phyloP scores from a whole-genome alignment of 352 stramenopile species.

The Peronosclerospora sorghi region DNA sequence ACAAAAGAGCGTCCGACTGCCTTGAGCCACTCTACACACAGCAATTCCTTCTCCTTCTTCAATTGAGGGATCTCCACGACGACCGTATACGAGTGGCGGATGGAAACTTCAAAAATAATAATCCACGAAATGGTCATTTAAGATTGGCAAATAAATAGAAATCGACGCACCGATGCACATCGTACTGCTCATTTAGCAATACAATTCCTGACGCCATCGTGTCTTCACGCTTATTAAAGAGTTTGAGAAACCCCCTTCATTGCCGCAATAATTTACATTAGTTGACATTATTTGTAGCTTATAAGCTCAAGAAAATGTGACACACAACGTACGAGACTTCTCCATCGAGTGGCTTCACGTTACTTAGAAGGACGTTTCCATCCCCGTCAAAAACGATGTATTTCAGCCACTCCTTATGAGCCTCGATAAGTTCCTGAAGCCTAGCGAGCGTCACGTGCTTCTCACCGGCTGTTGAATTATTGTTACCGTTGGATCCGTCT shows the following conservation, averaged over 20 bases:
- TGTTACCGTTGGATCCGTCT: slow-evolving; percentile 1
- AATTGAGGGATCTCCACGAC: slow-evolving; percentile 43
- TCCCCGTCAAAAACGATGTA: slow-evolving; percentile 48
- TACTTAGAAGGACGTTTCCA: slow-evolving; percentile 38
- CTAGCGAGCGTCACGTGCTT: slow-evolving; percentile 28
- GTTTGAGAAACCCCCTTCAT: slow-evolving; percentile 33
- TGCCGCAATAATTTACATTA: not conserved
- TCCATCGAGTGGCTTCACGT: slow-evolving; percentile 48
- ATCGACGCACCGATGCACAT: slow-evolving; percentile 56
- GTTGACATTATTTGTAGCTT: not conserved
- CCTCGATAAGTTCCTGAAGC: slow-evolving; percentile 41
- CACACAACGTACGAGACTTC: slow-evolving; percentile 37
- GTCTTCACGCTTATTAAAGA: slow-evolving; percentile 72
- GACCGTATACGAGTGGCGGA: slow-evolving; percentile 64
- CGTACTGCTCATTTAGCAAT: slow-evolving; percentile 65
- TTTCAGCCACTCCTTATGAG: slow-evolving; percentile 60
- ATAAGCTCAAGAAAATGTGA: not conserved
- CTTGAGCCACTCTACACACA: slow-evolving; percentile 48
- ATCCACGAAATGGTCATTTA: not conserved
- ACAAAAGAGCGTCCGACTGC: slow-evolving; percentile 36
- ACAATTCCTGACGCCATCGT: slow-evolving; percentile 67
- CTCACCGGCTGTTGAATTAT: not conserved
- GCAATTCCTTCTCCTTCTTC: slow-evolving; percentile 67
- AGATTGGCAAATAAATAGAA: not conserved
- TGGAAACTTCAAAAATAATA: slow-evolving; percentile 38